Conservation (phyloP, 352 stramenopile genomes). For the Globisporangium rhizosaccharum region DNA sequence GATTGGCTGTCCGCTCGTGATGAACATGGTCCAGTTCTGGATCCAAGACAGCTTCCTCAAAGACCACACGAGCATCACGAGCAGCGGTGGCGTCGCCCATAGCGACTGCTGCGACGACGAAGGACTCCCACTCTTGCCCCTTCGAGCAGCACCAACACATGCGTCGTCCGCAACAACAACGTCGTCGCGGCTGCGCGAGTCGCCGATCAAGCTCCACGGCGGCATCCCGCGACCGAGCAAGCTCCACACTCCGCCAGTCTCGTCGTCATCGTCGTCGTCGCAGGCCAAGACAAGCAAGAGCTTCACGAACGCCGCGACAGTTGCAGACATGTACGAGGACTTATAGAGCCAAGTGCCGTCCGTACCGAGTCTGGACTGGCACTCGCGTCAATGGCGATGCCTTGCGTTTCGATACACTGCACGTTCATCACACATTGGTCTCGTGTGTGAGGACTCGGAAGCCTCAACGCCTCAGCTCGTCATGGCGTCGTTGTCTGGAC, state of each 20-base stretch:
- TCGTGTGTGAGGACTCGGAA: no score
- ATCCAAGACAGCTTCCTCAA: constrained; percentile 81
- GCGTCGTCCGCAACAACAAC: no score
- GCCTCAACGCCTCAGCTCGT: no score
- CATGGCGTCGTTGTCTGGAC: no score
- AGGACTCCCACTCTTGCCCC: constrained; percentile 25
- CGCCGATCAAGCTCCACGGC: constrained; percentile 9
- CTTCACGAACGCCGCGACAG: constrained; percentile 39
- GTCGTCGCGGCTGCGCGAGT: not conserved
- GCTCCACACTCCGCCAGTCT: not conserved
- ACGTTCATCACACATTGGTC: no score
- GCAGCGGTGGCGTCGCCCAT: constrained; percentile 7
- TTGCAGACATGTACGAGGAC: constrained; percentile 61
- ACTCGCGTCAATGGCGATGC: no score
- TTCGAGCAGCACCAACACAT: no score
- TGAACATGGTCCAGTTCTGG: constrained; percentile 88
- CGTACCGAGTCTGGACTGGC: no score
- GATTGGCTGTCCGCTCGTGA: constrained; percentile 77
- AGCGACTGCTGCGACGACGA: constrained; percentile 13
- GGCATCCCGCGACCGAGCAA: constrained; percentile 3
- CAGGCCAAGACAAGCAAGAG: constrained; percentile 27
- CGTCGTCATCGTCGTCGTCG: not conserved
- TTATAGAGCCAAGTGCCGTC: constrained; percentile 20
- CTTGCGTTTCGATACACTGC: no score
- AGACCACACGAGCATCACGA: constrained; percentile 21